Evolutionary conservation across 2,329 filamentous ascomycete genomes (phyloP), one percentile per base, ranked within the genome.

Genomic region (Coleophoma eucalyptorum): DNA sequence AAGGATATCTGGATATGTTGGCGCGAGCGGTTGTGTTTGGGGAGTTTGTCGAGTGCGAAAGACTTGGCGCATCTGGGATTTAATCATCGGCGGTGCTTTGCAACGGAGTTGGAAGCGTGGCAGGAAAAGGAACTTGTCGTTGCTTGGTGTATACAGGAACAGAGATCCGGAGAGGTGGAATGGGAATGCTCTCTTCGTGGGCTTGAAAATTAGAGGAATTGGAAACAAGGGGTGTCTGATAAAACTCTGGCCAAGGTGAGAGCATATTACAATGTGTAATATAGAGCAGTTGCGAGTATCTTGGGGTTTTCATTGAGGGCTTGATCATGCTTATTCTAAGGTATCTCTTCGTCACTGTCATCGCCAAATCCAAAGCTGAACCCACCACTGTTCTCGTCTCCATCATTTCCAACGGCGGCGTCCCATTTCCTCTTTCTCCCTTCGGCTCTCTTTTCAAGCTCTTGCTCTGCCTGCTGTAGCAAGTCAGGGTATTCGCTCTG

Each of bases 371-470:
- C 81, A 70, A 89, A 89, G 59, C 79, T 83, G 61, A 86, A 87
- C 1, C 72, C 71, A 15, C 68, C 77, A 43, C 68, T 72, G 44
- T 66, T 66, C 5, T 55, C 52, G 5, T 74, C 74, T 2, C 73
- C 70, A 31, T 72, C 75, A 34, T 69, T 72, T 52, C 83, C 83
- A 11, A 90, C 86, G 26, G 90, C 79, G 51, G 86, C 79, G 64
- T 95, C 89, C 93, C 93, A 97, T 62, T 87, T 95, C 46, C 90
- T 81, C 72, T 92, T 94, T 67, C 80, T 90, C 4, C 78, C 78
- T 47, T 76, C 76, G 18, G 69, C 74, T 63, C 78, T 85, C 59
- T 75, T 82, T 52, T 87, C 83, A 49, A 91, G 64, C 60, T 88
- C 79, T 16, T 75, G 72, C 43, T 91, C 65, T 1, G 84, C 87